Evolutionary conservation across 2,329 filamentous ascomycete genomes (phyloP).

Genomic region (Madurella fahalii): DNA sequence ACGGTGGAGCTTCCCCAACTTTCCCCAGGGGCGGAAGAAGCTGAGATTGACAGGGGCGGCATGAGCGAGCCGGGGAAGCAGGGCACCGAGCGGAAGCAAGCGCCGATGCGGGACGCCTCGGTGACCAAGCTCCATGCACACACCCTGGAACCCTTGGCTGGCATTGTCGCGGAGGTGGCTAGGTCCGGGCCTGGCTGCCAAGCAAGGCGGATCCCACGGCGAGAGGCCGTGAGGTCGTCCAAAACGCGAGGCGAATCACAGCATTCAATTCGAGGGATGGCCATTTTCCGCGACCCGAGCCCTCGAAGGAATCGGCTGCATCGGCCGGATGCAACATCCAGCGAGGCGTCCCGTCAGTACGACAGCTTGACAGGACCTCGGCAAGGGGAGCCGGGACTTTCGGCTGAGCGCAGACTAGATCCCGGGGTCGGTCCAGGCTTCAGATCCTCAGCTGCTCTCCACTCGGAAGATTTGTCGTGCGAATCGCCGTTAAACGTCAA

Average conservation of each 20-base stretch:
- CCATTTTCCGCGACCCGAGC: too few species aligned
- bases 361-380: neutral
- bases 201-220: constrained; percentile 2
- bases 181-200: too few species aligned
- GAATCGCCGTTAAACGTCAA: neutral
- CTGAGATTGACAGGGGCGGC: constrained; percentile 13
- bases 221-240: neutral
- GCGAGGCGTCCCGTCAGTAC: neutral
- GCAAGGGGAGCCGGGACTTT: neutral
- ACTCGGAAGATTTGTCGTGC: neutral
- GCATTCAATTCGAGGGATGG: neutral
- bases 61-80: constrained; percentile 13
- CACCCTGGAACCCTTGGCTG: neutral
- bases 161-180: neutral
- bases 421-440: neutral
- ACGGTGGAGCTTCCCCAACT: constrained; percentile 20
- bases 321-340: constrained; percentile 19
- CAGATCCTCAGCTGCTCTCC: neutral
- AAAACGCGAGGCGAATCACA: neutral
- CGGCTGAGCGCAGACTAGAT: neutral
- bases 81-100: constrained; percentile 13
- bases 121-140: constrained; percentile 8
- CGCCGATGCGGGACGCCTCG: constrained; percentile 10
- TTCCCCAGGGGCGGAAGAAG: constrained; percentile 12
- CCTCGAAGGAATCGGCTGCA: constrained; percentile 3